Evolutionary conservation across 345 rosid genomes (phyloP), one percentile per base, ranked within the genome.

Genomic region (Populus alba): DNA sequence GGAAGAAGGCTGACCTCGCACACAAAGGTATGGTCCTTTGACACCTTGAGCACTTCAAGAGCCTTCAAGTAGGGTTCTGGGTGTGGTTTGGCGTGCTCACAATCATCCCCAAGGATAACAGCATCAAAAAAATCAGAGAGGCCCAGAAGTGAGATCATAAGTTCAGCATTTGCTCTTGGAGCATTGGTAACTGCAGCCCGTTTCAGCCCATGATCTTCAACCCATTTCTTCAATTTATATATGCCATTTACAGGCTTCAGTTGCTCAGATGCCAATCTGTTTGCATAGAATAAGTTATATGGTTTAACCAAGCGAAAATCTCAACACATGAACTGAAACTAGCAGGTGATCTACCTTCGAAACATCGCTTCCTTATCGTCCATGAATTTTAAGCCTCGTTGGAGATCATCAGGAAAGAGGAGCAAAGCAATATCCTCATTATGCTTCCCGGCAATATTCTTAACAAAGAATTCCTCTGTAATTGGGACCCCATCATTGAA

Each of bases 121-220:
- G 77, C 92, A 22, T 94, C 87, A 66, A 96, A 92, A 83, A 96
- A 96, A 83, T 91, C 92, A 25, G 78, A 67, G 13, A 94, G 94
- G 39, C 99, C 97, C 1, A 97, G 98, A 65, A 73, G 87, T 3
- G 94, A 82, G 79, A 94, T 90, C 83, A 97, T 87, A 38, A 91
- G 87, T 78, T 94, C 99, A n/a, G 97, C 99, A 86, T 91, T 97
- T 31, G 67, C 81, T 84, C 78, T 90, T 0, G 99, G 97, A 49
- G 99, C 96, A 82, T 97, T 97, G 16, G 99, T 94, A 4, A 97
- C 99, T 0, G 97, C 99, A 31, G 99, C 99, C 4, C 94, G 88
- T 85, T 90, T 96, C 87, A 94, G 68, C 29, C 97, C 97, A 51
- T 75, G 93, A 16, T 91, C 94, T 79, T 97, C 94, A 38, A 97